These are phyloP conservation scores for Populus simonii DNA, from an alignment of 345 rosid genomes.

Conservation along the genomic window DNA sequence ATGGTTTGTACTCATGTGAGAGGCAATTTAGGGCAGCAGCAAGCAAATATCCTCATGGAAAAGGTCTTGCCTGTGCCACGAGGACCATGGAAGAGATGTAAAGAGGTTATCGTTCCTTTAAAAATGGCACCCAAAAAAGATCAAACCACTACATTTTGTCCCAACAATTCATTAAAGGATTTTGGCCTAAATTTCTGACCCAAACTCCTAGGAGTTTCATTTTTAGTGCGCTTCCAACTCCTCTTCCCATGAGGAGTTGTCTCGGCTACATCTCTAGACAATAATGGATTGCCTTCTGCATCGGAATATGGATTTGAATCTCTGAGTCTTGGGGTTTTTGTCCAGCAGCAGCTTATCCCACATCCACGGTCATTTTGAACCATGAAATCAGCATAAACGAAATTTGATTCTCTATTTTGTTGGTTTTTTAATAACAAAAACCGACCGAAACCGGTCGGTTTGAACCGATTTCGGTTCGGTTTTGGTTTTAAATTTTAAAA, in stretches of 20 bases:
- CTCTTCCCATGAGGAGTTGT: conserved; percentile 24
- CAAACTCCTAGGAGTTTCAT: conserved; percentile 56
- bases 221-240: conserved; percentile 28
- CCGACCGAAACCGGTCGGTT: too few species aligned
- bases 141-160: conserved; percentile 73
- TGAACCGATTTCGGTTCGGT: fast-evolving
- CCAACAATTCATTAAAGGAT: conserved; percentile 73
- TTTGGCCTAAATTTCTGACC: conserved; percentile 79
- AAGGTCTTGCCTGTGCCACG: conserved; percentile 93
- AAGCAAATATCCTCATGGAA: conserved; percentile 75
- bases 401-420: too few species aligned
- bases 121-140: conserved; percentile 73
- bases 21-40: conserved; percentile 81
- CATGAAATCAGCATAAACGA: conserved; percentile 12
- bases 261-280: conserved; percentile 39
- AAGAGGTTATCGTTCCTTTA: conserved; percentile 64
- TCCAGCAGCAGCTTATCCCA: conserved; percentile 80
- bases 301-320: conserved; percentile 62
- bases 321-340: conserved; percentile 65
- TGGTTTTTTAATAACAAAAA: too few species aligned
- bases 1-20: conserved; percentile 70
- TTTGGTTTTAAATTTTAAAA: too few species aligned
- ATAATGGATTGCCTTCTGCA: conserved; percentile 61
- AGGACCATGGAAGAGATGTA: conserved; percentile 87
- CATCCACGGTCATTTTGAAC: conserved; percentile 49